Percentiles rank a stretch among this genome's conserved stretches.
Conservation (phyloP, 345 rosid genomes). For the Eucalyptus regnans region DNA sequence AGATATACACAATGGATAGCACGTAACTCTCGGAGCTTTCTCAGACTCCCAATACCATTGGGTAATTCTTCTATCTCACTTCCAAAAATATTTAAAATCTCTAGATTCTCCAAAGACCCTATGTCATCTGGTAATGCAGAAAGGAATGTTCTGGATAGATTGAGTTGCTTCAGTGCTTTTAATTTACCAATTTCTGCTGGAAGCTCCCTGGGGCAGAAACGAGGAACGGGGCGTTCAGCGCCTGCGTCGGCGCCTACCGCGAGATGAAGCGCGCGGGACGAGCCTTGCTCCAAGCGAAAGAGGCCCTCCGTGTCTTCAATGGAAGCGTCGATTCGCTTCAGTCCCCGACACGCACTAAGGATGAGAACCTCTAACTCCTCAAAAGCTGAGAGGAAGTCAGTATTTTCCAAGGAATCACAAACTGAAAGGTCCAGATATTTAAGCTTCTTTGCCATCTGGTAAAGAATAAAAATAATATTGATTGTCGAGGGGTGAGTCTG, state of each 20-base stretch:
- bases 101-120: not conserved
- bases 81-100: not conserved
- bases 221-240: too few species aligned
- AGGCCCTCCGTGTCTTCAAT: not conserved
- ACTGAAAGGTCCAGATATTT: accelerated
- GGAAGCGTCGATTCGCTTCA: not conserved
- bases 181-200: not conserved
- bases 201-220: not conserved
- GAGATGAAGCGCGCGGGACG: accelerated
- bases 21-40: not conserved
- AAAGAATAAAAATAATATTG: not conserved
- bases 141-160: not conserved
- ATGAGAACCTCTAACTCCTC: not conserved
- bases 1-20: too few species aligned
- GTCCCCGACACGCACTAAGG: accelerated
- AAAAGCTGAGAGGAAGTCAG: not conserved
- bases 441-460: not conserved
- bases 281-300: not conserved
- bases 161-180: not conserved
- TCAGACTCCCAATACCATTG: not conserved
- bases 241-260: too few species aligned
- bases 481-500: accelerated
- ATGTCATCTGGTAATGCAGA: not conserved
- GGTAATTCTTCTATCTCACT: not conserved
- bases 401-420: accelerated